Base-by-base conservation (phyloP, 1,284 basidiomycete genomes). In the Sporisorium graminicola region DNA sequence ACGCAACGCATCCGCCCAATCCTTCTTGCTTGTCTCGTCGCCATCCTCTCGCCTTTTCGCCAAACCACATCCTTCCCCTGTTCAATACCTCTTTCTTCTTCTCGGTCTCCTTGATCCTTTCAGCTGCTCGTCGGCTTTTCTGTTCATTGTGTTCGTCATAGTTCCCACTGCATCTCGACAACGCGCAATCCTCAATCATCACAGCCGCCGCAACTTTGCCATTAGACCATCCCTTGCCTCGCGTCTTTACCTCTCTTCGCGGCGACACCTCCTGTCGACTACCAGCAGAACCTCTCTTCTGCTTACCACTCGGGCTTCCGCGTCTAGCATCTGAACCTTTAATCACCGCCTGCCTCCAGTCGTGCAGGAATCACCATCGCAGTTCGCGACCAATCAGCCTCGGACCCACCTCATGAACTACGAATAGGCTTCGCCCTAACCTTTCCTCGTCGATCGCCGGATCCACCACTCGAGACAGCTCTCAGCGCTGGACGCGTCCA, bases 291-390 rank as follows among this genome's bases (percentile, higher is more conserved):
- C n/a, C 40, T 20, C 40, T 20, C 40, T n/a, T 40, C 37, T 18
- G 37, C 37, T 40, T 14, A 40, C 18, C 37, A 40, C 14, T 35
- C 35, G 7, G 35, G 18, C 37, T 40, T 18, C 27, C 47, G 49
- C 49, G 49, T 50, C 49, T 31, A 27, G 18, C 49, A 50, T 50
- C 49, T 24, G n/a, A n/a, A 49, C 27, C 27, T 7, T 29, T 49
- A n/a, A n/a, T n/a, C 18, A 29, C 47, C 9, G 44, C 26, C 26
- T 12, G 44, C 13, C 44, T 47, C 14, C 24, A 27, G 35, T 18
- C 16, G 1, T 9, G 49, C 29, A 50, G 29, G 16, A 29, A 22
- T 29, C 16, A 50, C 5, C 31, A 8, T 52, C 50, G 20, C 26
- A 27, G 14, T 27, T 54, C 26, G 18, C 22, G 33, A 43, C 37